Conservation (phyloP, 1,284 basidiomycete genomes). For the Fomitopsis betulina region DNA sequence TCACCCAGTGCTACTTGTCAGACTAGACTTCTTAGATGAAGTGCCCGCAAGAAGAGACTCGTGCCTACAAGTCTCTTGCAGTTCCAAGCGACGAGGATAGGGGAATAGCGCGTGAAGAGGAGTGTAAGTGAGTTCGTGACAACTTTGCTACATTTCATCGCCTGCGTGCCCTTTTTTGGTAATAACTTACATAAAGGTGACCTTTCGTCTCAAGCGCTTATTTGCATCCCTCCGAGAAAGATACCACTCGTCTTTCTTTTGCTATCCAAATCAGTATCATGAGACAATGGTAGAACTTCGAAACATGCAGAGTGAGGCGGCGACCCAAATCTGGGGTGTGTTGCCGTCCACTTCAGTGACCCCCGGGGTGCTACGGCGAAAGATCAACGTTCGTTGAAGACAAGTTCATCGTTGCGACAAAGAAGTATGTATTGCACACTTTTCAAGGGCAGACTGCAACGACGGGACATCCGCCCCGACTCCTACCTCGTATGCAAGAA, state of each 20-base stretch:
- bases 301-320: neutral
- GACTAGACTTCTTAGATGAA: neutral
- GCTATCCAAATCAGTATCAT: neutral
- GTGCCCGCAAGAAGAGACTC: no score
- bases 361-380: constrained; percentile 7
- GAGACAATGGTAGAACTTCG: constrained; percentile 1
- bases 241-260: neutral
- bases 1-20: neutral
- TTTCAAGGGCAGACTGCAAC: constrained; percentile 56
- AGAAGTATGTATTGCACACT: constrained; percentile 38
- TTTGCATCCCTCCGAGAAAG: neutral
- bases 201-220: neutral
- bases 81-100: neutral
- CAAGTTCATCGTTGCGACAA: no score
- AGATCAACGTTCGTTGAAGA: constrained; percentile 31
- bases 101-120: neutral
- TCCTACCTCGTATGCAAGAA: constrained; percentile 50
- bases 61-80: no score
- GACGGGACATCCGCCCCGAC: constrained; percentile 56
- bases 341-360: neutral
- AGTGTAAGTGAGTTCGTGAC: no score
- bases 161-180: no score
- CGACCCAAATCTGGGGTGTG: neutral
- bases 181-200: no score
- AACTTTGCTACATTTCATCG: no score